These are phyloP conservation scores for Populus hybrid DNA, from an alignment of 441 rosid species.

Conservation along the genomic window DNA sequence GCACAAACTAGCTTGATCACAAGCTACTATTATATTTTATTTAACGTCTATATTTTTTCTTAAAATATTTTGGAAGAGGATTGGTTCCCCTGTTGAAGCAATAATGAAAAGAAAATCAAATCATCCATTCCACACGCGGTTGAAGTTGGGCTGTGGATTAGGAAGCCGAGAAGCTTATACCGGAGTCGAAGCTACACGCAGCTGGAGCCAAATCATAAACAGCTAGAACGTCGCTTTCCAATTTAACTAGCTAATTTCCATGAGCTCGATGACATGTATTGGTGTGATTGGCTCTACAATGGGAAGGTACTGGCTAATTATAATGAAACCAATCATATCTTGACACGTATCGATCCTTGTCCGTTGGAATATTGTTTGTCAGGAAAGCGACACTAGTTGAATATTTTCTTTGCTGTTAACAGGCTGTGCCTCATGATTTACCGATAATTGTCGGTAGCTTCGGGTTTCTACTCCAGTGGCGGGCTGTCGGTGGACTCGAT, in stretches of 20 bases:
- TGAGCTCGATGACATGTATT: not conserved
- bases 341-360: not conserved
- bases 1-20: too few species aligned
- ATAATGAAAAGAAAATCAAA: too few species aligned
- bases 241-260: not conserved
- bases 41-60: too few species aligned
- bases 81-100: not conserved
- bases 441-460: constrained; percentile 37
- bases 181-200: not conserved
- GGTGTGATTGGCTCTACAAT: not conserved
- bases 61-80: too few species aligned
- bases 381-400: not conserved
- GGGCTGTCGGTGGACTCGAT: constrained; percentile 47
- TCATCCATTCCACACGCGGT: not conserved
- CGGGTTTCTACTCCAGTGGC: not conserved
- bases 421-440: constrained; percentile 24
- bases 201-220: not conserved
- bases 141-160: not conserved
- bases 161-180: not conserved
- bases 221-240: constrained; percentile 17
- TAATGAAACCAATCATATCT: not conserved
- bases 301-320: not conserved
- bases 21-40: too few species aligned
- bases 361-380: not conserved
- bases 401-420: constrained; percentile 18